These are phyloP conservation scores for Quercus bicolor DNA, from an alignment of 306 rosid species.

Conservation along the genomic window DNA sequence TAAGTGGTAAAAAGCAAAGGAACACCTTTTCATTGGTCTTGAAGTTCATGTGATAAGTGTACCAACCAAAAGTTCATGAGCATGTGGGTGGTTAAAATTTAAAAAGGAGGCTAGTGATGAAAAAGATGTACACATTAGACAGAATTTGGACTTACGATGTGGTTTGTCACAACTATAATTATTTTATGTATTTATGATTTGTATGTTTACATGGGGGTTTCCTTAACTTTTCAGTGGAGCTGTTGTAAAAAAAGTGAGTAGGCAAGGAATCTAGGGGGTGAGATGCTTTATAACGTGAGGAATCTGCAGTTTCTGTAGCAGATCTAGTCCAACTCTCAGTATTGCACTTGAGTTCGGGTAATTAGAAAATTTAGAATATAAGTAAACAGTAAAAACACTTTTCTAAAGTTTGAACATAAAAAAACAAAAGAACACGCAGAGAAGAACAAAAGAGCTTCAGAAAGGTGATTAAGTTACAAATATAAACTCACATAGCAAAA, in stretches of 20 bases:
- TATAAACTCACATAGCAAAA: too few species aligned
- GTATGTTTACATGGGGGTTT: slow-evolving; percentile 12
- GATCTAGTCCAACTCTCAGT: background rate
- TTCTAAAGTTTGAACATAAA: background rate
- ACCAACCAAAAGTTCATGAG: slow-evolving; percentile 16
- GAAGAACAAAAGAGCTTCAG: background rate
- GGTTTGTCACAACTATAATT: slow-evolving; percentile 14
- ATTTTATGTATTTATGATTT: slow-evolving; percentile 9
- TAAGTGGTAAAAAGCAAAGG: slow-evolving; percentile 35
- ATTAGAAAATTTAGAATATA: background rate
- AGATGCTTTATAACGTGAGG: background rate
- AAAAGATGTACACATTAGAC: background rate
- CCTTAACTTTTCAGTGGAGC: slow-evolving; percentile 15
- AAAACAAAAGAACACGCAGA: background rate
- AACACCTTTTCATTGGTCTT: slow-evolving; percentile 24
- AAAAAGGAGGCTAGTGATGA: background rate
- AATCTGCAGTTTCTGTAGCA: background rate
- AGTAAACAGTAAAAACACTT: background rate
- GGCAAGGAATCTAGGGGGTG: slow-evolving; percentile 20
- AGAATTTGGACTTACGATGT: slow-evolving; percentile 23
- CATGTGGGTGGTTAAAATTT: slow-evolving; percentile 8
- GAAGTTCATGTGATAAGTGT: slow-evolving; percentile 24
- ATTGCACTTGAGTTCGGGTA: background rate
- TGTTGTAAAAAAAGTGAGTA: slow-evolving; percentile 1
- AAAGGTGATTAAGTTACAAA: background rate